Evolutionary conservation across 2,329 filamentous ascomycete genomes (phyloP).

Genomic region (Cladobotryum protrusum): DNA sequence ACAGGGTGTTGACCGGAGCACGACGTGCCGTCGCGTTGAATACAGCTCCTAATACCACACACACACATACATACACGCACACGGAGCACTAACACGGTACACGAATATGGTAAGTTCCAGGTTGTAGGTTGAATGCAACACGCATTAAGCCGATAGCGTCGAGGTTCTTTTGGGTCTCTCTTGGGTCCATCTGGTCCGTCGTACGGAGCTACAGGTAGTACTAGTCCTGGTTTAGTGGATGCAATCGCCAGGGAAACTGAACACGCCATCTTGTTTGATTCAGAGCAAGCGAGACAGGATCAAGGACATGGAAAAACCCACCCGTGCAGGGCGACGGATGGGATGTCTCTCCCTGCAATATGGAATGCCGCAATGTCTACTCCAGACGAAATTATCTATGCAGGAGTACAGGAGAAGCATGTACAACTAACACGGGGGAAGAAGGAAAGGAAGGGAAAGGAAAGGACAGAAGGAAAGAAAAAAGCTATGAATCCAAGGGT

Average conservation of each 20-base stretch:
- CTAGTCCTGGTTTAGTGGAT: background rate
- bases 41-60: too few species aligned
- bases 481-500: too few species aligned
- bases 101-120: too few species aligned
- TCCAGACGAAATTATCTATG: background rate
- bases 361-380: background rate
- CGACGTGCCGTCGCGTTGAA: background rate
- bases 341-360: background rate
- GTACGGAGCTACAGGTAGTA: background rate
- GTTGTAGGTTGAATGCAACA: too few species aligned
- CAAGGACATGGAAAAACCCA: constrained; percentile 12
- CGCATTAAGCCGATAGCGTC: too few species aligned
- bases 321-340: constrained; percentile 13
- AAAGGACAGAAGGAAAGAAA: background rate
- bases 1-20: constrained; percentile 1
- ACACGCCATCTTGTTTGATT: constrained; percentile 9
- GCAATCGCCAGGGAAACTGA: constrained; percentile 12
- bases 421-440: too few species aligned
- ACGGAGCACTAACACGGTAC: too few species aligned
- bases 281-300: constrained; percentile 18
- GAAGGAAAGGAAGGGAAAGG: background rate
- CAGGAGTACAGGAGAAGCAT: background rate
- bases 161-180: too few species aligned
- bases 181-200: background rate
- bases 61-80: too few species aligned